A percentile compares a stretch with the other conserved stretches of the same genome.
These are phyloP conservation scores for Biancaea sappan DNA, from an alignment of 306 rosid genomes.

Conservation along the genomic window DNA sequence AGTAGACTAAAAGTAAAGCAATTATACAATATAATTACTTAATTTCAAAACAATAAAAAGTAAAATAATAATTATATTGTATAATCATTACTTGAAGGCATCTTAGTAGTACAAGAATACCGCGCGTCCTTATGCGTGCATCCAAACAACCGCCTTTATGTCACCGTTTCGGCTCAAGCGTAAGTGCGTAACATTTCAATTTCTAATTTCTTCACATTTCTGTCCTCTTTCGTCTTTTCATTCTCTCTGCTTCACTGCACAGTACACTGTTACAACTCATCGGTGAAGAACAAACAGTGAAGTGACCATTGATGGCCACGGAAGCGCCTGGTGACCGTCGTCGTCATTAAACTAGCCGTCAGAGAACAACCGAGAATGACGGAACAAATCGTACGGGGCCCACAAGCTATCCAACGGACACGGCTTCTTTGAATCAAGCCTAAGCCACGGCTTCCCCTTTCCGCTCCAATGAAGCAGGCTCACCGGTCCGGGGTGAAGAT, in stretches of 20 bases:
- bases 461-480: conserved; percentile 96
- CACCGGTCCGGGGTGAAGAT: conserved; percentile 87
- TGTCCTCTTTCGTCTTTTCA: conserved; percentile 40
- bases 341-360: conserved; percentile 41
- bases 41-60: background rate
- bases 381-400: conserved; percentile 88
- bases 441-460: conserved; percentile 91
- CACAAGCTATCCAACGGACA: conserved; percentile 89
- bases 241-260: background rate
- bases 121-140: no score
- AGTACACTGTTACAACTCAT: no score
- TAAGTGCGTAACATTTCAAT: no score
- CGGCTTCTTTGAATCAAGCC: conserved; percentile 74
- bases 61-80: background rate
- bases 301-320: background rate
- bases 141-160: background rate
- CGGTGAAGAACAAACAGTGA: background rate
- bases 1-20: background rate
- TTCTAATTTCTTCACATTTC: background rate
- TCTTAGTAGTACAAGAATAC: no score
- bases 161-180: background rate
- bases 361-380: conserved; percentile 55
- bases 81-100: no score
- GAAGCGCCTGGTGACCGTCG: background rate
- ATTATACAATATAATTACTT: background rate